Evolutionary conservation across 345 rosid species (phyloP).

Genomic region (Limnanthes douglasii): DNA sequence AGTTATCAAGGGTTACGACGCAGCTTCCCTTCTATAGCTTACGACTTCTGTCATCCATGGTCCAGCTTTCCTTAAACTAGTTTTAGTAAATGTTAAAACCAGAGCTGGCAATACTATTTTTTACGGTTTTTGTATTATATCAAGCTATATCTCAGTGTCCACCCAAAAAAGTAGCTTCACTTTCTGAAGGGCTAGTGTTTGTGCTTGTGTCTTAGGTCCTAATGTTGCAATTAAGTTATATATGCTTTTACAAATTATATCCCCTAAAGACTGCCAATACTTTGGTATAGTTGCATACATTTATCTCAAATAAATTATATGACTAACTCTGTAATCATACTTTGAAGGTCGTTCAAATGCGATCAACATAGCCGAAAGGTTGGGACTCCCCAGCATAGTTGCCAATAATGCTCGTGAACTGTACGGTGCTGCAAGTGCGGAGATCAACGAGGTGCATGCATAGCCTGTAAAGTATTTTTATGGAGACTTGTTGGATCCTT

Average conservation of each 20-base stretch:
- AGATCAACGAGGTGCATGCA: conserved; percentile 55
- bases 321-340: conserved; percentile 3
- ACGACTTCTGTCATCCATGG: conserved; percentile 1
- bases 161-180: no score
- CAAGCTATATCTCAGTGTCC: background rate
- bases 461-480: no score
- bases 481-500: no score
- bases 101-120: background rate
- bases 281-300: background rate
- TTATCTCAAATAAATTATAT: background rate
- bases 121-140: background rate
- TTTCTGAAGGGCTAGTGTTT: no score
- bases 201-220: background rate
- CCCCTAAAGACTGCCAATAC: background rate
- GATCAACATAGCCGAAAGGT: conserved; percentile 68
- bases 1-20: no score
- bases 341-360: conserved; percentile 82
- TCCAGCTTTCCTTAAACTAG: background rate
- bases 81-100: background rate
- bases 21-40: background rate
- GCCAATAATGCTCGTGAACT: conserved; percentile 41
- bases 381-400: conserved; percentile 48
- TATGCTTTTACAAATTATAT: no score
- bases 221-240: no score
- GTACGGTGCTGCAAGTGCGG: conserved; percentile 70